Conservation (phyloP, 2,329 filamentous ascomycete species). For the Trichophyton simii region DNA sequence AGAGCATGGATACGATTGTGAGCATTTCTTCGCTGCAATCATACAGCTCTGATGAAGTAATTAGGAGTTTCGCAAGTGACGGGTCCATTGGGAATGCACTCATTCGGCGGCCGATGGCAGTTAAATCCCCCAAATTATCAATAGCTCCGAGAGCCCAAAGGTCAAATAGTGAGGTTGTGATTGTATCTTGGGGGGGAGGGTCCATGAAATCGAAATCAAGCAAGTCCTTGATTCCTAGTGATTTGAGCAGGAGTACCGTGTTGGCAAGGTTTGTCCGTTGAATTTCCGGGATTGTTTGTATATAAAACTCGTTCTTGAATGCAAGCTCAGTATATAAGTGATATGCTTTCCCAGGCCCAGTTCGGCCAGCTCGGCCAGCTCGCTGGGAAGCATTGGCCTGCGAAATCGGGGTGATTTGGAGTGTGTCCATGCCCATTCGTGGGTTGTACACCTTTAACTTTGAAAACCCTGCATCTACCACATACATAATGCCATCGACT, state of each 20-base stretch:
- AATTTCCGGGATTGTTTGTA: conserved; percentile 94
- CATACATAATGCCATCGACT: conserved; percentile 98
- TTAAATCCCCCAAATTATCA: conserved; percentile 87
- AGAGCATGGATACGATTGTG: conserved; percentile 95
- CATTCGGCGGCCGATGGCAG: conserved; percentile 78
- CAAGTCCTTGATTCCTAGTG: conserved; percentile 82
- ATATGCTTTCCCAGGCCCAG: conserved; percentile 89
- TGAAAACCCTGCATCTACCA: conserved; percentile 89
- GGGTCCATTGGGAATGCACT: conserved; percentile 98
- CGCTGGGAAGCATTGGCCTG: conserved; percentile 92
- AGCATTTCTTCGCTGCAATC: conserved; percentile 95
- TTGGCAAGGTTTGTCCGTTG: conserved; percentile 93
- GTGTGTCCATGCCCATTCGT: conserved; percentile 97
- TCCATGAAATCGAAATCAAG: conserved; percentile 99
- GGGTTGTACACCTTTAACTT: conserved; percentile 99
- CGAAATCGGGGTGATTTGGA: conserved; percentile 94
- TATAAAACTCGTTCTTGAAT: conserved; percentile 90
- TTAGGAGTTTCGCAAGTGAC: conserved; percentile 83
- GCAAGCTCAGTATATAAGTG: conserved; percentile 89
- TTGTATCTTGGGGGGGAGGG: conserved; percentile 92
- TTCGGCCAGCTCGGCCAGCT: conserved; percentile 84
- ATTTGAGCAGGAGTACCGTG: conserved; percentile 87
- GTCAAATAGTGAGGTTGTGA: conserved; percentile 93
- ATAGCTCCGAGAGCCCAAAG: conserved; percentile 90
- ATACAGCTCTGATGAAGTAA: conserved; percentile 79